These are phyloP conservation scores for Medicago arabica DNA, from an alignment of 306 rosid species.

Conservation along the genomic window DNA sequence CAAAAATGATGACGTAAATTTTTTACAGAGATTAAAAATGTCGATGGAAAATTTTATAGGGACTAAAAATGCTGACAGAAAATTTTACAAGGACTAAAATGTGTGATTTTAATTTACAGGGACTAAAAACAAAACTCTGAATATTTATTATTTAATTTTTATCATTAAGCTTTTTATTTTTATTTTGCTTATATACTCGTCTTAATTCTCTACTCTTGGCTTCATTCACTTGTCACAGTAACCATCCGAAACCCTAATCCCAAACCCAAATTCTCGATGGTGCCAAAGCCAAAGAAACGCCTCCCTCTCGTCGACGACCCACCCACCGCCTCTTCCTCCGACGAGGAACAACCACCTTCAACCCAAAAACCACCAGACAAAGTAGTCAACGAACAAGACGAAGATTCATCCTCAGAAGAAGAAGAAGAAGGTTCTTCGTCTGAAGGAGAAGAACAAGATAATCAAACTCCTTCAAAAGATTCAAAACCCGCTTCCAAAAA, in stretches of 20 bases:
- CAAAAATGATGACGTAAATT: too few relatives aligned
- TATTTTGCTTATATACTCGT: too few relatives aligned
- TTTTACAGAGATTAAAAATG: too few relatives aligned
- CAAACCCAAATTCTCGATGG: slow-evolving; percentile 41
- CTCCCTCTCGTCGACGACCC: slow-evolving; percentile 73
- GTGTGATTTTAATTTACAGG: too few relatives aligned
- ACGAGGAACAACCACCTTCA: slow-evolving; percentile 32
- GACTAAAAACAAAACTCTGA: too few relatives aligned
- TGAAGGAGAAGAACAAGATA: slow-evolving; percentile 44
- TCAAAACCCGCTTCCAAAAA: slow-evolving; percentile 35
- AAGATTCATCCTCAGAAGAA: slow-evolving; percentile 6
- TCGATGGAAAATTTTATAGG: too few relatives aligned
- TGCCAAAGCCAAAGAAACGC: slow-evolving; percentile 51
- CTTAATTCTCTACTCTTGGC: too few relatives aligned
- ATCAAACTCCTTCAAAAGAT: not conserved
- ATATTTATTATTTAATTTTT: too few relatives aligned
- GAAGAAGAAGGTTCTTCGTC: slow-evolving; percentile 41
- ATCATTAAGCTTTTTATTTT: too few relatives aligned
- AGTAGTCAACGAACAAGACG: slow-evolving; percentile 33
- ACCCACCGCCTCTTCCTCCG: slow-evolving; percentile 68
- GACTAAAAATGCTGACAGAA: too few relatives aligned
- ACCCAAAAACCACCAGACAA: not conserved
- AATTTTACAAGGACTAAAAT: too few relatives aligned
- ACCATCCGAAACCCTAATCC: slow-evolving; percentile 36
- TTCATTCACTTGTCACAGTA: not conserved